Evolutionary conservation across 345 rosid genomes (phyloP), one percentile per base, ranked within the genome.

Genomic region (Eucalyptus victrix): DNA sequence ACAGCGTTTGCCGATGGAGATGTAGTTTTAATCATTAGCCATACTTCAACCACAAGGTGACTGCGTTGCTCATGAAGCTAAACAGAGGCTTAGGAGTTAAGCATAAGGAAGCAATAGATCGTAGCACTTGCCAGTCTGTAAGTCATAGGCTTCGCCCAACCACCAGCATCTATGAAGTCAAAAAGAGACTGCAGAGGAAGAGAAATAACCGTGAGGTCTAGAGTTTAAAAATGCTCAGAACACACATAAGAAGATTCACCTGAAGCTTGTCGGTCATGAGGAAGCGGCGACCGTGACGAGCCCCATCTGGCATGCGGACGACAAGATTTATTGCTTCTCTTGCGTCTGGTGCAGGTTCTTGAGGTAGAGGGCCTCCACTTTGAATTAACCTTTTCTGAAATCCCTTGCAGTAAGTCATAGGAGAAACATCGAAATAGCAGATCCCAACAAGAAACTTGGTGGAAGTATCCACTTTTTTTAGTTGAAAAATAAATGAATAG

Each of bases 251-350:
- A 89, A 88, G 32, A 45, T 69, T 91, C 90, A 96, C 99, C 98
- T 95, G 92, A 86, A 97, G 96, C 92, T 93, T 96, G 95, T 96
- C 95, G 86, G 97, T 93, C 92, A 92, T 93, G 87, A 95, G 95
- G 94, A 97, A 96, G 89, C 97, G 95, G 49, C 97, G 97, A 54
- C 98, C 94, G 89, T 88, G 93, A 62, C 99, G 98, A 90, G 93
- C 94, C 45, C 98, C 96, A 93, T 96, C 97, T 54, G 99, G 99
- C 97, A 96, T 93, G 88, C 90, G 94, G 87, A 96, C 93, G 53
- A 96, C 92, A 86, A 97, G 95, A 92, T 91, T 93, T 89, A 96
- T 93, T 67, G 95, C 94, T 87, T 94, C 94, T 90, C 91, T 95
- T 89, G 95, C 93, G n/a, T 93, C 93, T 12, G 86, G 60, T 32